Evolutionary conservation across 2,329 filamentous ascomycete species (phyloP), one percentile per base, ranked within the genome.

Genomic region (Shiraia sp.): DNA sequence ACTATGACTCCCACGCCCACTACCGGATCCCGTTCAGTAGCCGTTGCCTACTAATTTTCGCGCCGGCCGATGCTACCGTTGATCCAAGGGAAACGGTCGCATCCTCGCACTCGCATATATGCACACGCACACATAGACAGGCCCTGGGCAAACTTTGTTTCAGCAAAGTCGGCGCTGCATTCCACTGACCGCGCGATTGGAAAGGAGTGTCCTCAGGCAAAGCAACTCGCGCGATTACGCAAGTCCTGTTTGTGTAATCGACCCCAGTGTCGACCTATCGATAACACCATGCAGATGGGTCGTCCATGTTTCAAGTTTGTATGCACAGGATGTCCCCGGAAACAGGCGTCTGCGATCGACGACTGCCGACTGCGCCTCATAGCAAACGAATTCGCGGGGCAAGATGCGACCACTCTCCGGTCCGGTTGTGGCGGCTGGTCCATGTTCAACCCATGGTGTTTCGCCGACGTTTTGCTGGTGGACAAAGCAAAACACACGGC

Each of bases 291-390:
- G 23, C 8, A 8, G n/a, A 36, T 36, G 33, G 33, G 33, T 36
- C 33, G 23, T 36, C 9, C 17, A n/a, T 9, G 22, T 15, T 46
- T 42, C 44, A 56, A 58, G 52, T n/a, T n/a, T n/a, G n/a, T n/a
- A n/a, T n/a, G n/a, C n/a, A n/a, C n/a, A n/a, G n/a, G n/a, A n/a
- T n/a, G n/a, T n/a, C n/a, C n/a, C n/a, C n/a, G n/a, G n/a, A n/a
- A n/a, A n/a, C n/a, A n/a, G n/a, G n/a, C 53, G 49, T 47, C 52
- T 47, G 40, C 51, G 40, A 39, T 60, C 67, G 60, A 61, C 54
- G 55, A 48, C 46, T 44, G 61, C 57, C 63, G 60, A 47, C 62
- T 64, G 63, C 60, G 64, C 63, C 65, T 65, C 63, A 48, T 45
- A 43, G 47, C 44, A 53, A 52, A 58, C 49, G 50, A 43, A 45